These are phyloP conservation scores for Gaeumannomyces tritici DNA, from an alignment of 2,329 filamentous ascomycete genomes.

Conservation along the genomic window DNA sequence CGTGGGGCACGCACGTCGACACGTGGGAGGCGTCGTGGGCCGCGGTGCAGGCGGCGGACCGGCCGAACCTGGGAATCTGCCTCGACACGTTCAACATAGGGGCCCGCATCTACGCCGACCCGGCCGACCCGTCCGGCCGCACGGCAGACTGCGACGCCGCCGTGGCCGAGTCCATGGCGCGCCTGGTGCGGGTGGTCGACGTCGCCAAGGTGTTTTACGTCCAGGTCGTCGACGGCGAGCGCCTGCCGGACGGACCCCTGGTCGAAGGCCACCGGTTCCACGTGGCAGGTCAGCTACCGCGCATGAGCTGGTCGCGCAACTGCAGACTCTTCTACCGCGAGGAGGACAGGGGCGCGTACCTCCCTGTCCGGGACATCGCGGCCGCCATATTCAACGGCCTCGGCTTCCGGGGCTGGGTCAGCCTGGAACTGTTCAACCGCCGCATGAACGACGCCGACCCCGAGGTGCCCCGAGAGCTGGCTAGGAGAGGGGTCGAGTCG, in stretches of 20 bases:
- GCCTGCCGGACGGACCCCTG: conserved; percentile 34
- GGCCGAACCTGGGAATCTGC: conserved; percentile 51
- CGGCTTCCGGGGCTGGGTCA: conserved; percentile 49
- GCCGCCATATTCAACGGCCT: conserved; percentile 42
- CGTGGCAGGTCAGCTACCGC: conserved; percentile 38
- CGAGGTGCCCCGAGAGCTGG: conserved; percentile 39
- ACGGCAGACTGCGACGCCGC: conserved; percentile 32
- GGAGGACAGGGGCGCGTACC: conserved; percentile 40
- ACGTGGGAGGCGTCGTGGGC: conserved; percentile 51
- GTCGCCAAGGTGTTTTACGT: conserved; percentile 50
- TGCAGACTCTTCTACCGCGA: conserved; percentile 52
- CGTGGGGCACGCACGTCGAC: conserved; percentile 49
- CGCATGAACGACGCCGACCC: conserved; percentile 30
- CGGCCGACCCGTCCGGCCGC: conserved; percentile 29
- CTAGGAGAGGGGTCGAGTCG: conserved; percentile 35
- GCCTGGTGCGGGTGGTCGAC: conserved; percentile 34
- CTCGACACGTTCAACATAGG: conserved; percentile 57
- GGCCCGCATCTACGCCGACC: conserved; percentile 47
- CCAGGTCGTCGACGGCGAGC: conserved; percentile 53
- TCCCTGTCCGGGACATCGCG: conserved; percentile 45
- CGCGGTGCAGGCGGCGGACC: conserved; percentile 40
- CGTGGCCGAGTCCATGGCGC: conserved; percentile 32
- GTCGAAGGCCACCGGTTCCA: conserved; percentile 41
- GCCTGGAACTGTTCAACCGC: conserved; percentile 49
- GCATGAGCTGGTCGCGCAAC: conserved; percentile 57